Percentiles rank a stretch among this genome's conserved stretches.
phyloP scores from a whole-genome alignment of 495 filamentous ascomycete genomes.

The Aspergillus sclerotiicarbonarius region DNA sequence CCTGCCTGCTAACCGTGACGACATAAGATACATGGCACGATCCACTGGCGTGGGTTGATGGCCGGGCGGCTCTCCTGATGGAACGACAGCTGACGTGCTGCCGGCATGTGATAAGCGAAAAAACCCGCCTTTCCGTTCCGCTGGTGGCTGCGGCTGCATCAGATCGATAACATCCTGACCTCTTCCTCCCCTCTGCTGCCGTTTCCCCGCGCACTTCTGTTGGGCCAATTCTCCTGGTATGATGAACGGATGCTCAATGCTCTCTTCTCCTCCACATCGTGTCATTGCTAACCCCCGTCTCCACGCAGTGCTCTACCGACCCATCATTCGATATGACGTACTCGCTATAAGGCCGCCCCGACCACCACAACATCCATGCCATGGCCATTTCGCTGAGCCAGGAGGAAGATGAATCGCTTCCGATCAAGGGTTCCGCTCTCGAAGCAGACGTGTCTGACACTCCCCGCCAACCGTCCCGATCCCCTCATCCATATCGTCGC shows the following conservation, averaged over 20 bases:
- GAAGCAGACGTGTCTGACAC: conserved; percentile 23
- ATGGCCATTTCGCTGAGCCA: conserved; percentile 41
- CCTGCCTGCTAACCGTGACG: no score
- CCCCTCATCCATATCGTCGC: conserved; percentile 74
- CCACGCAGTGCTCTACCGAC: conserved; percentile 3
- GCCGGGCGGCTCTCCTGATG: conserved; percentile 1
- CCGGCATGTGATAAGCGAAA: conserved; percentile 18
- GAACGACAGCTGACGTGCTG: conserved; percentile 1
- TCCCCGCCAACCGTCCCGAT: conserved; percentile 61
- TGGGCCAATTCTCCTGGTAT: conserved; percentile 1
- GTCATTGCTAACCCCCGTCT: conserved; percentile 6
- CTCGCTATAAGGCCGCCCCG: conserved; percentile 21
- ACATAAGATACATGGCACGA: no score
- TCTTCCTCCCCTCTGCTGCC: neutral
- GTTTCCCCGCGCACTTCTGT: neutral
- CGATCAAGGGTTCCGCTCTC: conserved; percentile 23
- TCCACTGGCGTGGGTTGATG: no score
- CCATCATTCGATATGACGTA: conserved; percentile 33
- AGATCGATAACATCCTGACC: conserved; percentile 26
- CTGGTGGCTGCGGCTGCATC: conserved; percentile 3
- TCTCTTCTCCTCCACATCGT: neutral
- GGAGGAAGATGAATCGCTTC: conserved; percentile 33
- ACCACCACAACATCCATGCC: conserved; percentile 25
- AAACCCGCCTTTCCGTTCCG: conserved; percentile 14
- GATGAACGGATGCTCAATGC: neutral